A percentile compares a stretch with the other conserved stretches of the same genome.
These are phyloP conservation scores for Exophiala mesophila DNA, from an alignment of 2,329 filamentous ascomycete genomes.

Conservation along the genomic window DNA sequence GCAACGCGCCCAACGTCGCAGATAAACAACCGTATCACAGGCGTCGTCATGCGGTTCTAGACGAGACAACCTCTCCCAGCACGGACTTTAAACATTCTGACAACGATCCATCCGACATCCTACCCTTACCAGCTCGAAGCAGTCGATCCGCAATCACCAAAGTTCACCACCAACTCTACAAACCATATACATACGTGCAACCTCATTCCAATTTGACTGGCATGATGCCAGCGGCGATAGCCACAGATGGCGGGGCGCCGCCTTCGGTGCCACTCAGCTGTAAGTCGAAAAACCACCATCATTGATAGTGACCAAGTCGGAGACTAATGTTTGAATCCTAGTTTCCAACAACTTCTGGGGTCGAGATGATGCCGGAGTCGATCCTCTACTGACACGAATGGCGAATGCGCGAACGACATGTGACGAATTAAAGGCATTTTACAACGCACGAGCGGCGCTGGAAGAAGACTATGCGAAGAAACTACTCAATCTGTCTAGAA, in stretches of 20 bases:
- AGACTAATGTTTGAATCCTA: slow-evolving; percentile 1
- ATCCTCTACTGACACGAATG: slow-evolving; percentile 89
- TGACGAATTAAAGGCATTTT: slow-evolving; percentile 90
- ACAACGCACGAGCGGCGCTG: slow-evolving; percentile 81
- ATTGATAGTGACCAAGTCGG: not conserved
- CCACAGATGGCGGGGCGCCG: slow-evolving; percentile 18
- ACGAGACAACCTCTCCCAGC: not conserved
- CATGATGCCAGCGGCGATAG: slow-evolving; percentile 18
- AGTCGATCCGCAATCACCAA: too few species aligned
- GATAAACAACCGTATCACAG: too few species aligned
- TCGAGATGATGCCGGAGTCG: slow-evolving; percentile 94
- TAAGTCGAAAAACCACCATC: slow-evolving; percentile 3
- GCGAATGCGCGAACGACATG: slow-evolving; percentile 87
- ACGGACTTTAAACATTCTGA: too few species aligned
- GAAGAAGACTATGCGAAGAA: slow-evolving; percentile 96
- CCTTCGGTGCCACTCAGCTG: slow-evolving; percentile 25
- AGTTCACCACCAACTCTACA: too few species aligned
- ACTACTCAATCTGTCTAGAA: slow-evolving; percentile 76
- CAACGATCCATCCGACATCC: too few species aligned
- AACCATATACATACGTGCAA: too few species aligned
- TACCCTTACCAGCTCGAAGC: too few species aligned
- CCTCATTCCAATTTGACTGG: slow-evolving; percentile 1
- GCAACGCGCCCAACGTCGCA: not conserved
- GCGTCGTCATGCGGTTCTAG: not conserved
- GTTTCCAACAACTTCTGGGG: slow-evolving; percentile 99